Conservation (phyloP, 139 green algal species). For the Desmodesmus armatus region DNA sequence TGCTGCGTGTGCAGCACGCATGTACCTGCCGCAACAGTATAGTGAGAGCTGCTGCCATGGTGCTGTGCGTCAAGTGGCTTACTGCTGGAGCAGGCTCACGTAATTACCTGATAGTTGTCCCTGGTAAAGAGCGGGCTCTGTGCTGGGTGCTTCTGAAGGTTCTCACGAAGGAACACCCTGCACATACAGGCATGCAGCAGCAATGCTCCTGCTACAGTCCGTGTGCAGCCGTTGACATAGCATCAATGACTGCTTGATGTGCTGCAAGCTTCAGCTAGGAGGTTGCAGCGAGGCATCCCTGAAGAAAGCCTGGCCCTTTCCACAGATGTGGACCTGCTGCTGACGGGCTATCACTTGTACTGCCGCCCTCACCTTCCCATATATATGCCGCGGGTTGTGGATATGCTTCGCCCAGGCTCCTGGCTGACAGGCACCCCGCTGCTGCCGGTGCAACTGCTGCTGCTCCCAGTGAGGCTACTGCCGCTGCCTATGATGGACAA, state of each 20-base stretch:
- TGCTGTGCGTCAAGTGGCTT: neutral
- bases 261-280: neutral
- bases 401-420: neutral
- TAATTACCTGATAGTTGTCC: conserved; percentile 11
- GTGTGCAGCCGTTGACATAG: neutral
- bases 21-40: neutral
- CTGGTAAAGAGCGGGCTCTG: conserved; percentile 15
- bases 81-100: neutral
- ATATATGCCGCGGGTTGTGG: conserved; percentile 8
- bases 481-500: neutral
- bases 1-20: neutral
- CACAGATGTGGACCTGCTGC: neutral
- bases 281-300: neutral
- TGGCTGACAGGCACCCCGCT: neutral
- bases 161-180: conserved; percentile 31
- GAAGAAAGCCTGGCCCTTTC: neutral
- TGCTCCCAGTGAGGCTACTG: neutral
- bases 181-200: neutral
- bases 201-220: neutral
- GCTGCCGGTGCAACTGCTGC: too few relatives aligned
- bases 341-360: neutral
- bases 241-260: neutral
- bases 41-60: neutral
- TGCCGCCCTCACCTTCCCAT: conserved; percentile 25
- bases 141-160: conserved; percentile 2